phyloP scores from a whole-genome alignment of 768 basidiomycete species.

The Boletus reticuloceps region DNA sequence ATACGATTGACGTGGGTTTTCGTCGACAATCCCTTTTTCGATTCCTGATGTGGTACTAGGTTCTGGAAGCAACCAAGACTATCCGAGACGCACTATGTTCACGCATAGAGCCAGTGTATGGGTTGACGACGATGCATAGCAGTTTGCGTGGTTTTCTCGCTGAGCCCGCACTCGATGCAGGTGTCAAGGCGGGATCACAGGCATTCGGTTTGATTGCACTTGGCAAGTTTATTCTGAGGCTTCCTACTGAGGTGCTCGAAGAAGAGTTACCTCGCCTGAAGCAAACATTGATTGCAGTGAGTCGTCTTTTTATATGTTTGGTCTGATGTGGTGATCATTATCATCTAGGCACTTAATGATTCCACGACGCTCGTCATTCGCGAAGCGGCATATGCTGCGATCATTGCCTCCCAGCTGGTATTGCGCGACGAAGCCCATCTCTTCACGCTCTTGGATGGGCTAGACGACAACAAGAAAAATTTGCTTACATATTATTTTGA shows the following conservation, averaged over 20 bases:
- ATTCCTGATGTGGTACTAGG: conserved; percentile 39
- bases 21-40: not conserved
- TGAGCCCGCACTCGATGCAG: conserved; percentile 48
- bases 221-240: conserved; percentile 76
- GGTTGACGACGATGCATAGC: conserved; percentile 79
- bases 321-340: not conserved
- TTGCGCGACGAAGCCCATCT: conserved; percentile 81
- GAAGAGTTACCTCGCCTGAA: conserved; percentile 82
- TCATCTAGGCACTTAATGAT: conserved; percentile 66
- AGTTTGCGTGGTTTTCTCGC: conserved; percentile 63
- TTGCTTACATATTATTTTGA: conserved; percentile 86
- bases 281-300: conserved; percentile 64
- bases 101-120: conserved; percentile 80
- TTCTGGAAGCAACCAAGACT: conserved; percentile 78
- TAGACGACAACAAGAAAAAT: conserved; percentile 91
- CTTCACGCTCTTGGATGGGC: conserved; percentile 74
- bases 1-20: conserved; percentile 60
- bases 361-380: conserved; percentile 72
- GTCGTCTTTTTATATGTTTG: conserved; percentile 21
- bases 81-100: conserved; percentile 73
- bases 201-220: conserved; percentile 84
- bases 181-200: conserved; percentile 62
- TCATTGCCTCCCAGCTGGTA: conserved; percentile 82
- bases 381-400: conserved; percentile 77
- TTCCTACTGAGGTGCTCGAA: conserved; percentile 82